These are phyloP conservation scores for Ajuga reptans DNA, from an alignment of 305 asterid genomes.

Conservation along the genomic window DNA sequence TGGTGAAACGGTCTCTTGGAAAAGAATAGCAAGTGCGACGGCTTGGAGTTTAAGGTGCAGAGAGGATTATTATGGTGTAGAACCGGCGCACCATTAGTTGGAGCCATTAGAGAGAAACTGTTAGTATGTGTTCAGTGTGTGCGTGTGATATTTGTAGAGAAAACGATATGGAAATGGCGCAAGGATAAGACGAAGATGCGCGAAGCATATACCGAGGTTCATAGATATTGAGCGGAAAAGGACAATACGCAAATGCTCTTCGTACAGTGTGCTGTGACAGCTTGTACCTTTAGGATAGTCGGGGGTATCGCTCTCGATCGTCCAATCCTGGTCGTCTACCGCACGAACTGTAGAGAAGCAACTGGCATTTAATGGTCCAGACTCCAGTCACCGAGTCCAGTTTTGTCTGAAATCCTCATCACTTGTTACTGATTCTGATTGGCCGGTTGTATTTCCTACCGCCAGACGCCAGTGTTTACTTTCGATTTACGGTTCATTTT, in stretches of 20 bases:
- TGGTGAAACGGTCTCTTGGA: constrained; percentile 26
- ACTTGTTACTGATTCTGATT: constrained; percentile 26
- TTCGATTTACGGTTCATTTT: too few relatives aligned
- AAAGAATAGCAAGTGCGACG: constrained; percentile 27
- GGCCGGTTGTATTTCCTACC: constrained; percentile 30
- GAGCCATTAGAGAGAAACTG: constrained; percentile 48
- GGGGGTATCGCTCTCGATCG: neutral
- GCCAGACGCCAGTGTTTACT: neutral
- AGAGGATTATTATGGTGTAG: constrained; percentile 37
- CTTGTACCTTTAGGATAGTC: constrained; percentile 7
- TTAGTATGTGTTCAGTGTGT: neutral
- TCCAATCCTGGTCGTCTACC: neutral
- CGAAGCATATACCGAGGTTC: constrained; percentile 52
- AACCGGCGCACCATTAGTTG: constrained; percentile 31
- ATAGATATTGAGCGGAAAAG: neutral
- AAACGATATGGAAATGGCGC: constrained; percentile 18
- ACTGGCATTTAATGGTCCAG: neutral
- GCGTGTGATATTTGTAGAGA: constrained; percentile 23
- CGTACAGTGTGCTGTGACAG: constrained; percentile 14
- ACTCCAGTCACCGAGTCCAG: constrained; percentile 1
- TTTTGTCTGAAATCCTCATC: constrained; percentile 27
- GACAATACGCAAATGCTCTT: neutral
- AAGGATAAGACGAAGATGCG: constrained; percentile 57
- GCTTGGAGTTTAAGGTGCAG: constrained; percentile 32
- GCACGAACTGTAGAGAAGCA: constrained; percentile 15